Evolutionary conservation across 2,329 filamentous ascomycete genomes (phyloP), one percentile per base, ranked within the genome.

Genomic region (Sporothrix pseudoabietina): DNA sequence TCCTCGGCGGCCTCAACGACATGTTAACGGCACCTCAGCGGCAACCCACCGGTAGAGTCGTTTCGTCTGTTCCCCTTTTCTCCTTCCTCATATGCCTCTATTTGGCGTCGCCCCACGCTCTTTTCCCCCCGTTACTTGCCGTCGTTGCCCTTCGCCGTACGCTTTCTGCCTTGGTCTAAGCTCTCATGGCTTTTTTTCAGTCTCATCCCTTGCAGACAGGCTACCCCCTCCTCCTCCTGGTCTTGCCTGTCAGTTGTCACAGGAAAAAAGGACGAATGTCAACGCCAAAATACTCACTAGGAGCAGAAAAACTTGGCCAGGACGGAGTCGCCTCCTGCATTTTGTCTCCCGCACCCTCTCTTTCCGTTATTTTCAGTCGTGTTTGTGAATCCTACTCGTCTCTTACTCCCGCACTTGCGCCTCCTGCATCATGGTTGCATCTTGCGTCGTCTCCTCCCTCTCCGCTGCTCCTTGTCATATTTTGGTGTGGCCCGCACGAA

Each of bases 151-250:
- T 63, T 39, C 16, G 16, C 32, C 7, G 7, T 10, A n/a, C 32
- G 32, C 57, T 8, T 19, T 19, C 35, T 9, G 41, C 57, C 65
- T 35, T 49, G 22, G 44, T 68, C 26, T 52, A 26, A 49, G 16
- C 65, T 68, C 32, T 52, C 26, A 7, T 68, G 65, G 30, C 66
- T 12, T 54, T 69, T 47, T 35, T 16, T 35, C 7, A 4, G 26
- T 19, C n/a, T 55, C 47, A 69, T 69, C 66, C 66, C 66, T 69
- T 69, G 47, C 66, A 55, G 65, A 14, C 32, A 52, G 66, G 30
- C 16, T 14, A 19, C n/a, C 9, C 12, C 59, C 35, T 44, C 22
- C n/a, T 39, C 39, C n/a, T 66, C 39, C 61, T 19, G 35, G 61
- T 66, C 12, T 30, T 22, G 22, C 16, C 61, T 66, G 19, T 54